phyloP scores from a whole-genome alignment of 352 stramenopile genomes.

The Pythium graminicola region DNA sequence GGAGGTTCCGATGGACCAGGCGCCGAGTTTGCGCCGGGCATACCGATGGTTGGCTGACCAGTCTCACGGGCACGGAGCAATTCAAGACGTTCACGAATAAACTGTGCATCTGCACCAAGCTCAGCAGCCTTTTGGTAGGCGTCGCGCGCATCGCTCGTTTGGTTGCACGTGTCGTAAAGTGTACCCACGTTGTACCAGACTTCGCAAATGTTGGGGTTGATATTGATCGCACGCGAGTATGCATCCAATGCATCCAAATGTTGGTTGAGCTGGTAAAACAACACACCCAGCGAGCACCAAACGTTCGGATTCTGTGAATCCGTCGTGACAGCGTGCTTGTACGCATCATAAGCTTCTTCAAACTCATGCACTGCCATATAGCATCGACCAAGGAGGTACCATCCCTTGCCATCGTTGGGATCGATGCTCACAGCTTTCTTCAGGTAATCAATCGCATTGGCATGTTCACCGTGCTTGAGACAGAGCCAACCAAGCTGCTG shows the following conservation, averaged over 20 bases:
- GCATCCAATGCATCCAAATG: slow-evolving; percentile 83
- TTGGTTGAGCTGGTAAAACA: slow-evolving; percentile 89
- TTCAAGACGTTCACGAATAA: slow-evolving; percentile 78
- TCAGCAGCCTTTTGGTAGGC: slow-evolving; percentile 87
- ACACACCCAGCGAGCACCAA: slow-evolving; percentile 87
- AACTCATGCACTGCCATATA: slow-evolving; percentile 91
- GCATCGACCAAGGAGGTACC: slow-evolving; percentile 85
- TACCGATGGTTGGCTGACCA: slow-evolving; percentile 73
- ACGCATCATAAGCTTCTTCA: slow-evolving; percentile 86
- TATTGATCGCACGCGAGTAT: slow-evolving; percentile 87
- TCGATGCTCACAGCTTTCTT: slow-evolving; percentile 80
- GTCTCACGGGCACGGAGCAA: slow-evolving; percentile 71
- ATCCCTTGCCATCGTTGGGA: slow-evolving; percentile 80
- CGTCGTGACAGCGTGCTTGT: slow-evolving; percentile 85
- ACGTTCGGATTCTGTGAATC: slow-evolving; percentile 89
- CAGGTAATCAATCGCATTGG: slow-evolving; percentile 76
- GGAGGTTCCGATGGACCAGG: slow-evolving; percentile 72
- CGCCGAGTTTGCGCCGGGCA: slow-evolving; percentile 74
- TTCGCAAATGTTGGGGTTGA: slow-evolving; percentile 89
- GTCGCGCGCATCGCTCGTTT: slow-evolving; percentile 82
- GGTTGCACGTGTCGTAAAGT: slow-evolving; percentile 88
- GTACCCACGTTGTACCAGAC: slow-evolving; percentile 90
- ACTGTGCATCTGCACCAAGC: slow-evolving; percentile 73
- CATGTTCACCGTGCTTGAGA: slow-evolving; percentile 78
- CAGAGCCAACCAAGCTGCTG: slow-evolving; percentile 83